These are phyloP conservation scores for Solanum hybrid DNA, from an alignment of 305 asterid species.

Conservation along the genomic window DNA sequence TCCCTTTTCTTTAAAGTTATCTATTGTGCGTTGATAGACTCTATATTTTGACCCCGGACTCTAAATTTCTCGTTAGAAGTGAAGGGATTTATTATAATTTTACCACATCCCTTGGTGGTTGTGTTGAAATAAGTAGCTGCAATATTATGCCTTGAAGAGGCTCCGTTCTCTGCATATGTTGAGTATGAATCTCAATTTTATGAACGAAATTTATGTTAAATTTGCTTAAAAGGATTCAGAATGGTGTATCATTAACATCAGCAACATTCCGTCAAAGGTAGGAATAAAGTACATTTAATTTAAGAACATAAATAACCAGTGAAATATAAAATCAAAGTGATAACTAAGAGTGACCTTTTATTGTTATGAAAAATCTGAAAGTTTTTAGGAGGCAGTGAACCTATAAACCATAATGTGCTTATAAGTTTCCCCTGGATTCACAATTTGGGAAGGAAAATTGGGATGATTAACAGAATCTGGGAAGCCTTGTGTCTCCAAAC, in stretches of 20 bases:
- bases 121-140: not conserved
- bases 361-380: not conserved
- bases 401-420: constrained; percentile 59
- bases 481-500: constrained; percentile 84
- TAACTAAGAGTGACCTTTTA: not conserved
- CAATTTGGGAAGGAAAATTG: constrained; percentile 67
- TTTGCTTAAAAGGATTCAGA: not conserved
- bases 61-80: not conserved
- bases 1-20: not conserved
- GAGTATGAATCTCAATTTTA: not conserved
- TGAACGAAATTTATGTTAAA: not conserved
- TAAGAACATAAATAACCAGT: not conserved
- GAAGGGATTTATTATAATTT: not conserved
- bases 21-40: not conserved
- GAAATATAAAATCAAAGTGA: not conserved
- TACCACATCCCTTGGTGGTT: not conserved
- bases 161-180: not conserved
- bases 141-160: not conserved
- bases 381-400: constrained; percentile 35
- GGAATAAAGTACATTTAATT: not conserved
- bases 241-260: not conserved
- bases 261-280: not conserved
- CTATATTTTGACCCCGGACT: not conserved
- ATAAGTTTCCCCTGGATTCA: constrained; percentile 50
- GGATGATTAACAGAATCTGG: constrained; percentile 82